phyloP scores from a whole-genome alignment of 208 protist genomes.

The Naegleria lovaniensis region DNA sequence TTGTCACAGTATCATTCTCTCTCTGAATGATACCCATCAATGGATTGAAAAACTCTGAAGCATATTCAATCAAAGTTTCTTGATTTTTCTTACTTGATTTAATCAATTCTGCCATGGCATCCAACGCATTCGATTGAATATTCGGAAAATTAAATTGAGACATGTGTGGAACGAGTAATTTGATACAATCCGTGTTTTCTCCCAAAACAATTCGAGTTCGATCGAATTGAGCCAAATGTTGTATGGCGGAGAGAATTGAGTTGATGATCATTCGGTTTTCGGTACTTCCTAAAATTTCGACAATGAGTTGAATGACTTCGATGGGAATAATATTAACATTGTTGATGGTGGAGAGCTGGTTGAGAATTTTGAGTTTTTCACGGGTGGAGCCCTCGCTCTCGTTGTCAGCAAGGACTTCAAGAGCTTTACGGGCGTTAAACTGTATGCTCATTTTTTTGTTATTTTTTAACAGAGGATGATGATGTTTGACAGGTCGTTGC shows the following conservation, averaged over 20 bases:
- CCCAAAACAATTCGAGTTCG: not conserved
- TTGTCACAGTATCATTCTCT: not conserved
- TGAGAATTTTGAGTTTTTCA: not conserved
- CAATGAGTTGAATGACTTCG: not conserved
- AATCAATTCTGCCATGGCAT: not conserved
- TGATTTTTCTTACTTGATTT: not conserved
- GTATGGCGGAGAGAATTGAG: not conserved
- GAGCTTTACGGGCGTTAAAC: not conserved
- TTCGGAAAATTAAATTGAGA: conserved; percentile 8
- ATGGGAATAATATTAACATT: not conserved
- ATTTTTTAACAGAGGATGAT: not conserved
- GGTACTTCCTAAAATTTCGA: not conserved
- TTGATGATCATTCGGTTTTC: not conserved
- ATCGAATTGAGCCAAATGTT: conserved; percentile 10
- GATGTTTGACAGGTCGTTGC: not conserved
- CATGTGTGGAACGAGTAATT: not conserved
- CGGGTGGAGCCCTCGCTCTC: not conserved
- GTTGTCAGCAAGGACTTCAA: not conserved
- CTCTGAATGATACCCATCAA: conserved; percentile 12
- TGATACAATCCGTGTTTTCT: not conserved
- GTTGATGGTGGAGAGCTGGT: not conserved
- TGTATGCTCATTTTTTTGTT: not conserved
- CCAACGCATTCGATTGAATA: conserved; percentile 13
- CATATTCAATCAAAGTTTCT: not conserved
- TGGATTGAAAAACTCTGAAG: not conserved